phyloP scores from a whole-genome alignment of 148 eudicot genomes.

The Bassia scoparia region DNA sequence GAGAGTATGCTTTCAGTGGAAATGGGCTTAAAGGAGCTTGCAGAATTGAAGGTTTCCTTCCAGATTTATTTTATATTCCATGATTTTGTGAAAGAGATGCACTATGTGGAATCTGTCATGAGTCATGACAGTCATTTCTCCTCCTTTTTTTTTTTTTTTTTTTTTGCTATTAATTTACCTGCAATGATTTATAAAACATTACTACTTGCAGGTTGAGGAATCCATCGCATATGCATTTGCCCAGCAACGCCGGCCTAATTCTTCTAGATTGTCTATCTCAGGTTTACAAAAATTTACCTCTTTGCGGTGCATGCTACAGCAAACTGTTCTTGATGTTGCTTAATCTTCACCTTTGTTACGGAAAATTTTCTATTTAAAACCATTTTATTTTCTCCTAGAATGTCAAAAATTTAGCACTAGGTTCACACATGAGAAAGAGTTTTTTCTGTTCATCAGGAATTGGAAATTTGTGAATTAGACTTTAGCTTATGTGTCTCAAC shows the following conservation, averaged over 20 bases:
- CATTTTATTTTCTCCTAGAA: neutral
- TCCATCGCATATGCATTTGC: constrained; percentile 65
- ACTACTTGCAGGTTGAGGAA: constrained; percentile 62
- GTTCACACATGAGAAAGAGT: neutral
- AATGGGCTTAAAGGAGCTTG: constrained; percentile 90
- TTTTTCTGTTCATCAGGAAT: neutral
- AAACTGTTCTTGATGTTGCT: neutral
- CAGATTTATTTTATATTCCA: neutral
- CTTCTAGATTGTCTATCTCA: constrained; percentile 57
- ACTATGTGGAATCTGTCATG: neutral
- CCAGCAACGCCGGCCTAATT: constrained; percentile 65
- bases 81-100: neutral
- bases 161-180: neutral
- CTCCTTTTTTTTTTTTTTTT: neutral
- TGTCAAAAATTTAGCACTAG: neutral
- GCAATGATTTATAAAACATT: neutral
- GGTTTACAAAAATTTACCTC: constrained; percentile 37
- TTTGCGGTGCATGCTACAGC: neutral
- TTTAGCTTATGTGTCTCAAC: neutral
- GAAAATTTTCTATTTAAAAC: neutral
- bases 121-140: constrained; percentile 4
- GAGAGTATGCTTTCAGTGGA: constrained; percentile 94
- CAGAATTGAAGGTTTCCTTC: constrained; percentile 63
- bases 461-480: neutral
- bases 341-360: neutral